phyloP scores from a whole-genome alignment of 768 basidiomycete species.

The Rubroboletus pulcherrimus region DNA sequence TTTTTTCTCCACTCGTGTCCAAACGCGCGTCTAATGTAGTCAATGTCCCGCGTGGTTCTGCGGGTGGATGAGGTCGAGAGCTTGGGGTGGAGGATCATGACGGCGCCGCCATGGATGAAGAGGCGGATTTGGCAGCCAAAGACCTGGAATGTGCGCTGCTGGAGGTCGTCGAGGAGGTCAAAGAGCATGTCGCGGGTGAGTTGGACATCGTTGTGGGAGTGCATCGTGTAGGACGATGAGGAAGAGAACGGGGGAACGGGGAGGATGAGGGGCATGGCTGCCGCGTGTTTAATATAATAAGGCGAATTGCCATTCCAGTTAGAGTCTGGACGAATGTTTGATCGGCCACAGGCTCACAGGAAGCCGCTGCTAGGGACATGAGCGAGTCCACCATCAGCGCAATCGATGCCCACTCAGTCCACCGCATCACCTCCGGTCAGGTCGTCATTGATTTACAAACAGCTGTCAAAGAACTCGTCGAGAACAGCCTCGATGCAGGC shows the following conservation, averaged over 20 bases:
- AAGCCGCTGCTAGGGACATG: neutral
- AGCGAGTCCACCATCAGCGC: conserved; percentile 37
- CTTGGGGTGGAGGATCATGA: conserved; percentile 62
- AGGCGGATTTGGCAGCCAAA: conserved; percentile 56
- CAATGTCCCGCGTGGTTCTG: conserved; percentile 60
- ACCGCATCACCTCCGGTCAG: conserved; percentile 90
- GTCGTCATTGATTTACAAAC: conserved; percentile 92
- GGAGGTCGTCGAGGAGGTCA: conserved; percentile 48
- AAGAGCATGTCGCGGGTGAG: conserved; percentile 36
- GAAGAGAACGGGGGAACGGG: neutral
- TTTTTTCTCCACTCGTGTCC: conserved; percentile 47
- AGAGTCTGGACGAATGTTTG: neutral
- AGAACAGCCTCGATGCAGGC: conserved; percentile 93
- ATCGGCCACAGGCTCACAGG: conserved; percentile 2
- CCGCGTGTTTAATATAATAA: conserved; percentile 2
- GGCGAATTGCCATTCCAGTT: neutral
- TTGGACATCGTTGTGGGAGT: conserved; percentile 34
- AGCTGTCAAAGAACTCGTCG: conserved; percentile 93
- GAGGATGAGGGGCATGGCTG: neutral
- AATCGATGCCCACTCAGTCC: conserved; percentile 76
- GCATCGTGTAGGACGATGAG: conserved; percentile 14
- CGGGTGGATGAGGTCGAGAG: conserved; percentile 39
- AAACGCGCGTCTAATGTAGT: conserved; percentile 63
- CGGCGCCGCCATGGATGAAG: conserved; percentile 69
- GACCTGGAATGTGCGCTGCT: conserved; percentile 39